phyloP scores from a whole-genome alignment of 345 rosid species.

The Eucalyptus erythrocorys region DNA sequence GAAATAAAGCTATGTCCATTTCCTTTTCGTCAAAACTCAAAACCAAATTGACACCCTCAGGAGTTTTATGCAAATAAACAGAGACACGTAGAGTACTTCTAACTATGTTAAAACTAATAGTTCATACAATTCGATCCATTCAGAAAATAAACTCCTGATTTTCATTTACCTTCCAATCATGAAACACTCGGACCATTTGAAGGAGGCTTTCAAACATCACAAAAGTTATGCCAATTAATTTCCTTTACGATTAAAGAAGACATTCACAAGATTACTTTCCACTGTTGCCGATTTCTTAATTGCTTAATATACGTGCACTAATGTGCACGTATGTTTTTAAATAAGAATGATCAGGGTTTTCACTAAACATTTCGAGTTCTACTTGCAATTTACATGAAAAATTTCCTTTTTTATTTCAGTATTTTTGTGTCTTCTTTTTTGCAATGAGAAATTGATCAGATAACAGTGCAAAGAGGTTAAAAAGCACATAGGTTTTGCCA shows the following conservation, averaged over 20 bases:
- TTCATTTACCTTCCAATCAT: background rate
- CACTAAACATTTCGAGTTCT: background rate
- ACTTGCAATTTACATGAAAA: background rate
- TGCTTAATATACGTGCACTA: background rate
- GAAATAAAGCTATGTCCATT: background rate
- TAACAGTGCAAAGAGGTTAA: background rate
- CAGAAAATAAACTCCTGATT: background rate
- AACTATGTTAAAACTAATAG: background rate
- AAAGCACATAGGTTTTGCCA: background rate
- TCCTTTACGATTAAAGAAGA: slow-evolving; percentile 14
- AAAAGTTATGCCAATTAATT: slow-evolving; percentile 2
- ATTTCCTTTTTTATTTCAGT: background rate
- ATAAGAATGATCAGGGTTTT: background rate
- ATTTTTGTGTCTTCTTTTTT: background rate
- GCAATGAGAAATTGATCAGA: background rate
- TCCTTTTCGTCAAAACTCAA: background rate
- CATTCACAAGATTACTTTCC: background rate
- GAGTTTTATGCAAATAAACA: background rate
- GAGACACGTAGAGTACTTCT: background rate
- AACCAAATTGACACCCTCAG: background rate
- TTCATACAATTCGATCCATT: background rate
- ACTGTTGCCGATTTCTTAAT: background rate
- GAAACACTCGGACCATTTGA: background rate
- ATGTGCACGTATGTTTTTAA: background rate
- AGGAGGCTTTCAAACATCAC: background rate